Conservation (phyloP, 306 rosid species). For the Chamaecrista fasciculata region DNA sequence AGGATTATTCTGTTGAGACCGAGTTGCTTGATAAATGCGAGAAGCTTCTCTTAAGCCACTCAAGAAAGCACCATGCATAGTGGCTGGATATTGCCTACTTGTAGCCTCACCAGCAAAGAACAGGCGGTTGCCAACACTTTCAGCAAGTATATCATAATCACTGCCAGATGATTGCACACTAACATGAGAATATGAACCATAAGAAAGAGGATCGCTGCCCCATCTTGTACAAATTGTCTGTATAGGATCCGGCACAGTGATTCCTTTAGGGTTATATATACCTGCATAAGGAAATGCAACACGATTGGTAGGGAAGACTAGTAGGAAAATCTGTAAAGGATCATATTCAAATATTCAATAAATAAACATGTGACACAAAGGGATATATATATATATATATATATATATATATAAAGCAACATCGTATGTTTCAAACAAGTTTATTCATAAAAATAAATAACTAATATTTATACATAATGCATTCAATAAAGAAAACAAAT, state of each 20-base stretch:
- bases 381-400: too few relatives aligned
- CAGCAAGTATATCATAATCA: conserved; percentile 87
- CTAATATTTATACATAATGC: too few relatives aligned
- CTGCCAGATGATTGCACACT: conserved; percentile 75
- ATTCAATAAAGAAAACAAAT: too few relatives aligned
- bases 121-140: conserved; percentile 69
- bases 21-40: conserved; percentile 47
- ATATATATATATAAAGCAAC: too few relatives aligned
- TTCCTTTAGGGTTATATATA: conserved; percentile 67
- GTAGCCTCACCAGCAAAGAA: conserved; percentile 99
- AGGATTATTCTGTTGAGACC: conserved; percentile 38
- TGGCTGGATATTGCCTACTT: conserved; percentile 87
- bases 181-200: conserved; percentile 93
- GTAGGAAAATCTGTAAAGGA: conserved; percentile 22
- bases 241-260: conserved; percentile 72
- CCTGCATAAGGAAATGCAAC: conserved; percentile 46
- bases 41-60: conserved; percentile 98
- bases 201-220: conserved; percentile 88
- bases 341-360: conserved; percentile 6
- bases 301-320: background rate
- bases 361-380: background rate
- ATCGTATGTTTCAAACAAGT: too few relatives aligned
- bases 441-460: too few relatives aligned
- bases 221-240: conserved; percentile 89
- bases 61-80: conserved; percentile 93